Evolutionary conservation across 768 basidiomycete species (phyloP).

Genomic region (Xerocomellus chrysenteron): DNA sequence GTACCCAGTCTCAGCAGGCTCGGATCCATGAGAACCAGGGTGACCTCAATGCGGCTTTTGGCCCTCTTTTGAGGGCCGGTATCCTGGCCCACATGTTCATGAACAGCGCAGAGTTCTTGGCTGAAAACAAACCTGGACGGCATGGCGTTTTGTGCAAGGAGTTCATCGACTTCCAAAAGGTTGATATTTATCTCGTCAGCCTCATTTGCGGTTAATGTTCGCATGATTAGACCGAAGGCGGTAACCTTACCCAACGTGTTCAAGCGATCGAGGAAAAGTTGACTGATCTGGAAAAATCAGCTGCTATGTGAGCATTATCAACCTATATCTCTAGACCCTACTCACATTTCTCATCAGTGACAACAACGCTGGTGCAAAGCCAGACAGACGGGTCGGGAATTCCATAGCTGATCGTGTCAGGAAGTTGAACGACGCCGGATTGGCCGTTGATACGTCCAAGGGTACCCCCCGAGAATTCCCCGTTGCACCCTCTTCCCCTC

Average conservation of each 20-base stretch:
- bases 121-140: constrained; percentile 48
- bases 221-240: constrained; percentile 37
- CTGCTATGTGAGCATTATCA: constrained; percentile 27
- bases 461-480: constrained; percentile 55
- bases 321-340: neutral
- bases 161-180: constrained; percentile 63
- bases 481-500: constrained; percentile 33
- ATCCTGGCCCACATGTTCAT: constrained; percentile 57
- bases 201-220: constrained; percentile 10
- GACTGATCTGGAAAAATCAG: constrained; percentile 43
- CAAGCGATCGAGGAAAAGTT: constrained; percentile 47
- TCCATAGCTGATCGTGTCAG: constrained; percentile 82
- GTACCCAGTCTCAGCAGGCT: constrained; percentile 53
- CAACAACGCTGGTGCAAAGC: constrained; percentile 27
- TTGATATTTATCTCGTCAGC: constrained; percentile 34
- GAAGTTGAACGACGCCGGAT: constrained; percentile 69
- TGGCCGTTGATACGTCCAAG: constrained; percentile 58
- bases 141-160: constrained; percentile 61
- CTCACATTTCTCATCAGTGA: constrained; percentile 18
- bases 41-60: constrained; percentile 61
- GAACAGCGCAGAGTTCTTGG: constrained; percentile 56
- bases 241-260: constrained; percentile 39
- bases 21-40: constrained; percentile 53
- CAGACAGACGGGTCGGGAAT: constrained; percentile 50
- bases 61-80: constrained; percentile 60